These are phyloP conservation scores for Coemansia sp. DNA, from an alignment of 192 early-diverging fungal genomes.

Conservation along the genomic window DNA sequence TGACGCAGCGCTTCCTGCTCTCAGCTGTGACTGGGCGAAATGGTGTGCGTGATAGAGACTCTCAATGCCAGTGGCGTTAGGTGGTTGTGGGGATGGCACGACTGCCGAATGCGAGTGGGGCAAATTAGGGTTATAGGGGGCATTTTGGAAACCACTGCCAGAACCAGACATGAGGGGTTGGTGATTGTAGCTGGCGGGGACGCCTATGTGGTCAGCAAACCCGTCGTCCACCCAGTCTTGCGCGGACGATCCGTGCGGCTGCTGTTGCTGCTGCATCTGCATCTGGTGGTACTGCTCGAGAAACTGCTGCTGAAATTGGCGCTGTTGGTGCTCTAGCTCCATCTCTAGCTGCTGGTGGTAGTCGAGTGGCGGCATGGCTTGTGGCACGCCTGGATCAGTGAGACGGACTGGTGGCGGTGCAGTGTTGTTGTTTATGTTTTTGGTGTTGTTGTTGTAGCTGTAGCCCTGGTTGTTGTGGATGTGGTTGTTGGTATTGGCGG, in stretches of 20 bases:
- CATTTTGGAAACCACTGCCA: slow-evolving; percentile 28
- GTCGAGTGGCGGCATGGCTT: slow-evolving; percentile 15
- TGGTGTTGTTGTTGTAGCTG: slow-evolving; percentile 4
- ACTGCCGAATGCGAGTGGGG: slow-evolving; percentile 15
- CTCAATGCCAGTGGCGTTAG: slow-evolving; percentile 1
- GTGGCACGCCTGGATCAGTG: background rate
- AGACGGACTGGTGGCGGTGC: background rate
- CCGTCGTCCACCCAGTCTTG: slow-evolving; percentile 42
- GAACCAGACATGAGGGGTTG: background rate
- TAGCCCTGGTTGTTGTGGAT: too few relatives aligned
- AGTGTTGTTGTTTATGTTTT: slow-evolving; percentile 2
- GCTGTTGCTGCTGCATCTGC: slow-evolving; percentile 26
- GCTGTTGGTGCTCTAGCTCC: slow-evolving; percentile 49
- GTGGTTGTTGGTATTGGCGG: background rate
- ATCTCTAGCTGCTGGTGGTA: slow-evolving; percentile 44
- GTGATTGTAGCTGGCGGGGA: slow-evolving; percentile 20
- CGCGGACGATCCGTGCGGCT: slow-evolving; percentile 17
- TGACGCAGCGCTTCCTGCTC: slow-evolving; percentile 3
- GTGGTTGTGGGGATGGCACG: background rate
- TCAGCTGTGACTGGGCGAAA: background rate
- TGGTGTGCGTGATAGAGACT: background rate
- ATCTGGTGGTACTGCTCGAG: slow-evolving; percentile 41
- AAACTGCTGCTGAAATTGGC: slow-evolving; percentile 50
- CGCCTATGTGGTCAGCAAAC: slow-evolving; percentile 24
- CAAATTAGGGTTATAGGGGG: slow-evolving; percentile 40